phyloP scores from a whole-genome alignment of 371 early-diverging fungal genomes.

The Dentiscutata heterogama region DNA sequence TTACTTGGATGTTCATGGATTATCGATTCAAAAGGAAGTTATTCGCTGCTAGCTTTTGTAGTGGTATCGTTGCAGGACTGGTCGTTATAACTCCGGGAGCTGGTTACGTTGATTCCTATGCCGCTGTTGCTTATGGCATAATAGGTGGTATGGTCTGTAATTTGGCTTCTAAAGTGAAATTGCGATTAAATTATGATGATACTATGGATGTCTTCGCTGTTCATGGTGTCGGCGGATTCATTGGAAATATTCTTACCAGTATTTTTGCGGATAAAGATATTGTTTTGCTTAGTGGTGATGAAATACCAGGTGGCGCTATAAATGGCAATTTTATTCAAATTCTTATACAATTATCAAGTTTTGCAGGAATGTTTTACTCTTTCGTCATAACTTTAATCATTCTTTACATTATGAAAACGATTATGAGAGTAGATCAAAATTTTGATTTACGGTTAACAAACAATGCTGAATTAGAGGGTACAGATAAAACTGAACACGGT shows the following conservation, averaged over 20 bases:
- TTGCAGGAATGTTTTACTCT: constrained; percentile 82
- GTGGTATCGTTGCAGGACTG: constrained; percentile 92
- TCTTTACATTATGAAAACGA: constrained; percentile 81
- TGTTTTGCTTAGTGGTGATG: constrained; percentile 76
- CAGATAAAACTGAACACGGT: too few species aligned
- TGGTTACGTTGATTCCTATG: constrained; percentile 88
- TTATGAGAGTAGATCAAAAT: too few species aligned
- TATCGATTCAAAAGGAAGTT: constrained; percentile 80
- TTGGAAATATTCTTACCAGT: constrained; percentile 89
- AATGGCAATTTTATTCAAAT: constrained; percentile 86
- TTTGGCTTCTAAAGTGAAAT: constrained; percentile 80
- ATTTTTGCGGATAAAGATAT: constrained; percentile 85
- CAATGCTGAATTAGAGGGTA: too few species aligned
- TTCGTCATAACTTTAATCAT: constrained; percentile 81
- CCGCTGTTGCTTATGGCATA: constrained; percentile 85
- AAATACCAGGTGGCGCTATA: constrained; percentile 83
- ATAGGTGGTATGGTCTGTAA: constrained; percentile 78
- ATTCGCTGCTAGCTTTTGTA: constrained; percentile 90
- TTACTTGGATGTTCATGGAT: constrained; percentile 87
- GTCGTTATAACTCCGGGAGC: constrained; percentile 93
- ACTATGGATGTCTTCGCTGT: constrained; percentile 87
- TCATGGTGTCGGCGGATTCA: constrained; percentile 89
- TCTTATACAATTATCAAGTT: constrained; percentile 79
- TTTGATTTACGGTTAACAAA: too few species aligned
- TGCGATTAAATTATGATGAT: constrained; percentile 86